Evolutionary conservation across 768 basidiomycete genomes (phyloP).

Genomic region (Mycena kentingensis): DNA sequence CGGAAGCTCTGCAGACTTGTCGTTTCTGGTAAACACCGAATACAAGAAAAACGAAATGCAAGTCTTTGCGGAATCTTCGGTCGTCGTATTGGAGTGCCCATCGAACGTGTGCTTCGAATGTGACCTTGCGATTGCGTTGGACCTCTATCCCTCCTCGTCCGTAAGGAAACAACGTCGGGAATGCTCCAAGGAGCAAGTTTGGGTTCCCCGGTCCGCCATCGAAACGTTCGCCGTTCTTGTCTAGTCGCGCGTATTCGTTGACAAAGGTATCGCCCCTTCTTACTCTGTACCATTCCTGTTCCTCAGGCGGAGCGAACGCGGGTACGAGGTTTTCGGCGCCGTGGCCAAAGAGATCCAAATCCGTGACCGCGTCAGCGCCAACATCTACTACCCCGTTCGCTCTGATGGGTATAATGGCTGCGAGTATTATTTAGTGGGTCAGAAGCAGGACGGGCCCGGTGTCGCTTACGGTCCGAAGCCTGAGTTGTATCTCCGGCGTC

Average conservation of each 20-base stretch:
- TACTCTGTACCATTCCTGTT: neutral
- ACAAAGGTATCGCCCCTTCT: conserved; percentile 26
- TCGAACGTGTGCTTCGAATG: conserved; percentile 30
- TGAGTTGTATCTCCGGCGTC: too few species aligned
- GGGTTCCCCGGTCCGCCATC: conserved; percentile 27
- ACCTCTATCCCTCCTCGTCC: conserved; percentile 37
- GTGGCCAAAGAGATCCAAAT: neutral
- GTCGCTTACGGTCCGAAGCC: neutral
- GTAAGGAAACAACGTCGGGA: conserved; percentile 38
- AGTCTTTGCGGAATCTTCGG: conserved; percentile 29
- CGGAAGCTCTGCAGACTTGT: conserved; percentile 24
- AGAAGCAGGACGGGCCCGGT: neutral
- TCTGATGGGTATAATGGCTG: neutral
- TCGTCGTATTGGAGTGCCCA: conserved; percentile 35
- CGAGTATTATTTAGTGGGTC: neutral
- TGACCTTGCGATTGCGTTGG: conserved; percentile 13
- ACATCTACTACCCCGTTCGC: neutral
- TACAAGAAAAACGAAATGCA: conserved; percentile 30
- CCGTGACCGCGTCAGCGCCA: neutral
- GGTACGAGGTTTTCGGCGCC: neutral
- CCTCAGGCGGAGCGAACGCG: too few species aligned
- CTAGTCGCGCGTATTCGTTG: conserved; percentile 29
- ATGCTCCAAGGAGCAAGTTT: conserved; percentile 33
- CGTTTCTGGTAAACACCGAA: conserved; percentile 35
- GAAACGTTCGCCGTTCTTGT: conserved; percentile 7